Evolutionary conservation across 257 asterid species (phyloP), one percentile per base, ranked within the genome.

Genomic region (Scutellaria baicalensis): DNA sequence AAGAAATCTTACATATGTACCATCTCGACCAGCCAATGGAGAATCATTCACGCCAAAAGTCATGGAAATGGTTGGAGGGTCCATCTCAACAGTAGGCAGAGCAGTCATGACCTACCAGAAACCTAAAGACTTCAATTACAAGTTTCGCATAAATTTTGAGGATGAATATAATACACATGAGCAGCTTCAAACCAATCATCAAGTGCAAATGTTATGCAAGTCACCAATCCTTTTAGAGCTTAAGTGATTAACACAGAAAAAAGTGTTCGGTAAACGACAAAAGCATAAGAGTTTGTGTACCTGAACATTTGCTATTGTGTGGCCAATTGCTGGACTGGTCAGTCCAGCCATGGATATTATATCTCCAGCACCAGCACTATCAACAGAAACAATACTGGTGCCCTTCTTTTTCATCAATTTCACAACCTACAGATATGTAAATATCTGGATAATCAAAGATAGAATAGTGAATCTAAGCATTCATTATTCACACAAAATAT

Each of bases 41-140:
- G 99, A 91, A 75, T 94, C 99, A 84, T 94, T 94, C 54, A 94
- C 97, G 33, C 99, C 91, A 80, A 94, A 91, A 65, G 96, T 94
- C 99, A 94, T 94, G 64, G 99, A 94, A 80, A 89, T 94, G 65
- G 99, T 94, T 38, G 99, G 99, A 50, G 99, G 99, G 72, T 94
- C 99, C 47, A 94, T 97, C 70, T 84, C 97, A 81, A 91, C 91
- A 3, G 96, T 83, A 48, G 99, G 99, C 81, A 94, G 77, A 43
- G 96, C 85, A 72, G 93, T 82, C 91, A 76, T 75, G 70, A 94
- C 93, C 99, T 94, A 67, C 59, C 81, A 78, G 38, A 70, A 75
- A 74, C 47, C 71, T 36, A 54, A 60, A 61, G 43, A 31, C 8
- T 52, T 80, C 68, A 75, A 67, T 69, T 64, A 61, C 55, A 66